Evolutionary conservation across 345 rosid species (phyloP).

Genomic region (Dimocarpus longan): DNA sequence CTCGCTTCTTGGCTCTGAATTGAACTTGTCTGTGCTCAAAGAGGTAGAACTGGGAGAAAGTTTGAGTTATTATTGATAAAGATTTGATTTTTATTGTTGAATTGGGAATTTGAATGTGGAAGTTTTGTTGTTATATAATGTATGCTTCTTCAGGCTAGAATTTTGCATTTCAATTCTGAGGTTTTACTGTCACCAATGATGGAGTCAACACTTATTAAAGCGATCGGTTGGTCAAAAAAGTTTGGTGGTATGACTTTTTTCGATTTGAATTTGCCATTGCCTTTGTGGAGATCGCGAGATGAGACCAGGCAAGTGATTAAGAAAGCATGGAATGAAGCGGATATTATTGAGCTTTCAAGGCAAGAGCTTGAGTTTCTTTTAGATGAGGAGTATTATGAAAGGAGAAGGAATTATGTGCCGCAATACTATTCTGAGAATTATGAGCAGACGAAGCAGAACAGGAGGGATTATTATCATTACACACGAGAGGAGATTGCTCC

Average conservation of each 20-base stretch:
- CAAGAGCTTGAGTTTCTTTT: slow-evolving; percentile 86
- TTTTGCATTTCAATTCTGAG: slow-evolving; percentile 82
- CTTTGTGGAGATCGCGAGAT: slow-evolving; percentile 77
- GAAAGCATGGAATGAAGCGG: slow-evolving; percentile 73
- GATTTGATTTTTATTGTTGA: neutral
- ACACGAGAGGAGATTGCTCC: slow-evolving; percentile 76
- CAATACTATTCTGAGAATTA: slow-evolving; percentile 76
- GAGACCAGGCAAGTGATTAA: slow-evolving; percentile 63
- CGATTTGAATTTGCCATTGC: slow-evolving; percentile 74
- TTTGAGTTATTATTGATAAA: neutral
- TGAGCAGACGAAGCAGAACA: slow-evolving; percentile 64
- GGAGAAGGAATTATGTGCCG: slow-evolving; percentile 64
- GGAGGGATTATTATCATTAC: slow-evolving; percentile 75
- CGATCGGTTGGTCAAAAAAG: slow-evolving; percentile 72
- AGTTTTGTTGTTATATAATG: slow-evolving; percentile 10
- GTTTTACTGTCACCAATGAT: slow-evolving; percentile 62
- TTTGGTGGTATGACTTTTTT: slow-evolving; percentile 81
- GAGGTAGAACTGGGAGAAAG: slow-evolving; percentile 54
- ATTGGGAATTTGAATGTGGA: neutral
- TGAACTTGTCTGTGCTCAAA: slow-evolving; percentile 77
- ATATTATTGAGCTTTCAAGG: slow-evolving; percentile 80
- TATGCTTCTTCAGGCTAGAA: slow-evolving; percentile 74
- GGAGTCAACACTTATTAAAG: slow-evolving; percentile 57
- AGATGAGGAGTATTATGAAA: slow-evolving; percentile 72
- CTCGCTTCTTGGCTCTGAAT: slow-evolving; percentile 64